phyloP scores from a whole-genome alignment of 2,329 filamentous ascomycete species.

The Botrytis paeoniae region DNA sequence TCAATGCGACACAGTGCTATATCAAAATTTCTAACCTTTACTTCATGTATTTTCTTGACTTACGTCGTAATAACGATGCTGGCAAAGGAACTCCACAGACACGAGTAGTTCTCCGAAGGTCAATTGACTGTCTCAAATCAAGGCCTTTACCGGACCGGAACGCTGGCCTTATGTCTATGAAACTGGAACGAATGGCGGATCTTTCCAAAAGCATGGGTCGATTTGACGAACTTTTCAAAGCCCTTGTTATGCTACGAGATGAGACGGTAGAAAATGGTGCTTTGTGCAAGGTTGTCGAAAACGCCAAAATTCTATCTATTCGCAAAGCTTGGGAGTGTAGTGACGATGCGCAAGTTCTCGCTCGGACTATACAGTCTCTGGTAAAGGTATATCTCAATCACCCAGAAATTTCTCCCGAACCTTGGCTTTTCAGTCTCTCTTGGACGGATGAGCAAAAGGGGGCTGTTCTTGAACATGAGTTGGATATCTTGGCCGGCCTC shows the following conservation, averaged over 20 bases:
- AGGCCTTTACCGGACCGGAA: constrained; percentile 54
- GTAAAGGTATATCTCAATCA: constrained; percentile 58
- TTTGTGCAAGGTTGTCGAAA: constrained; percentile 51
- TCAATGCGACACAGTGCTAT: constrained; percentile 46
- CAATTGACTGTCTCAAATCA: constrained; percentile 59
- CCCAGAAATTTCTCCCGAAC: constrained; percentile 54
- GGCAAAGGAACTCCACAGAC: constrained; percentile 46
- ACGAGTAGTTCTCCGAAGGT: constrained; percentile 55
- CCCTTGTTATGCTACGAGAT: constrained; percentile 59
- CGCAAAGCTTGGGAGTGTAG: constrained; percentile 51
- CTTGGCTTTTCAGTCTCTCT: constrained; percentile 30
- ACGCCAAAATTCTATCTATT: constrained; percentile 50
- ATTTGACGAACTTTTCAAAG: constrained; percentile 55
- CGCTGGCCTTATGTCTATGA: constrained; percentile 57
- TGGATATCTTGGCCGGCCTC: constrained; percentile 44
- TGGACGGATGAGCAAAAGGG: constrained; percentile 50
- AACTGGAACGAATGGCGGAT: constrained; percentile 66
- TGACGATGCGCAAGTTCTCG: constrained; percentile 52
- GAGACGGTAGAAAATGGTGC: constrained; percentile 58
- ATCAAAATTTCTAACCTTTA: constrained; percentile 71
- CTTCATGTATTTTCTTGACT: constrained; percentile 57
- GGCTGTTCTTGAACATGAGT: constrained; percentile 58
- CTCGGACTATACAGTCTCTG: constrained; percentile 57
- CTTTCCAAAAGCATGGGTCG: constrained; percentile 53
- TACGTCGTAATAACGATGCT: constrained; percentile 46